Evolutionary conservation across 176 grass and related monocot species (phyloP), one percentile per base, ranked within the genome.

Genomic region (Carex scoparia): DNA sequence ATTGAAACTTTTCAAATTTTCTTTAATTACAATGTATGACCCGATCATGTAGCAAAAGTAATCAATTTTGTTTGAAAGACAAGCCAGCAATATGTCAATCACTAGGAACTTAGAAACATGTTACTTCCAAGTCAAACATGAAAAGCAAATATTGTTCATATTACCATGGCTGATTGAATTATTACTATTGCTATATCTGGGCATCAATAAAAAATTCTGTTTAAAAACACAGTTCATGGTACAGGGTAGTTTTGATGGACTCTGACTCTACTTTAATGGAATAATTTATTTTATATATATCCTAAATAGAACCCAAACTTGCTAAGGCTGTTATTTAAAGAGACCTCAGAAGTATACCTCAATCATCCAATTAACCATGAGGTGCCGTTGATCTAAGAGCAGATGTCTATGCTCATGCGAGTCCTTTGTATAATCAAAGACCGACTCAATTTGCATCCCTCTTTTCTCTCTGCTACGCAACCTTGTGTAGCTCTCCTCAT

Each of bases 401-500:
- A 83, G 61, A 69, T 67, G 81, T 44, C 63, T 64, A n/a, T 67
- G 61, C 59, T 69, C 44, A 44, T 49, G 33, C 9, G 14, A 81
- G 7, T 35, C 27, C 63, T n/a, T 51, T 56, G 61, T 83, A 58
- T 33, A 79, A 44, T 83, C 30, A 54, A 67, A 48, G 61, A 67
- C 57, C 30, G 63, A 23, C 46, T 53, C 65, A 64, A 65, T 16
- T 23, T 65, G 42, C 81, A 67, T 83, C 44, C 19, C 81, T 61
- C 61, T 83, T 69, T 67, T 67, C 81, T 83, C 63, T 83, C 81
- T 83, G 81, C 64, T 69, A 67, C 61, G 81, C 65, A 83, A 53
- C 61, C 62, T 83, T 66, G 19, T 83, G 81, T 83, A 83, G 44
- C 81, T 83, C 42, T 65, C 81, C 81, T 83, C 81, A 83, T 67